Evolutionary conservation across 2,329 filamentous ascomycete species (phyloP).

Genomic region (Botrytis fabae): DNA sequence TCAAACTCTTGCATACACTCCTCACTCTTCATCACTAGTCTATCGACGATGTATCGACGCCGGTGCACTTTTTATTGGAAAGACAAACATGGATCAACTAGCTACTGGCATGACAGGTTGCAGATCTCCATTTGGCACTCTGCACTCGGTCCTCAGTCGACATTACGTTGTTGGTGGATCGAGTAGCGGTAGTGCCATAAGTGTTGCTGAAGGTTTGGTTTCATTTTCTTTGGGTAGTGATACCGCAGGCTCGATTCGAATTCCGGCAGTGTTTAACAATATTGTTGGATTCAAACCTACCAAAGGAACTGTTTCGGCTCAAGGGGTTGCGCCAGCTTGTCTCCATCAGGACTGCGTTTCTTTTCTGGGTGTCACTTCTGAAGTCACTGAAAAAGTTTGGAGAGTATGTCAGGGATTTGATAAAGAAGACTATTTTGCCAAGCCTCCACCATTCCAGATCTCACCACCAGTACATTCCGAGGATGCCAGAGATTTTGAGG

Average conservation of each 20-base stretch:
- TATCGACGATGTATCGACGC: conserved; percentile 50
- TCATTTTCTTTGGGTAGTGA: conserved; percentile 56
- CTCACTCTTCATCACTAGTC: conserved; percentile 48
- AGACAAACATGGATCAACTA: conserved; percentile 56
- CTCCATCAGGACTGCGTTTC: conserved; percentile 55
- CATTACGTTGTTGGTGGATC: conserved; percentile 55
- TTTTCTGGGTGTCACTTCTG: conserved; percentile 48
- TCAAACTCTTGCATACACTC: conserved; percentile 48
- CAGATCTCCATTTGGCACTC: conserved; percentile 52
- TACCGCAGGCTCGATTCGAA: conserved; percentile 53
- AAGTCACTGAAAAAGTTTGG: conserved; percentile 52
- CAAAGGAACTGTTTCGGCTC: conserved; percentile 50
- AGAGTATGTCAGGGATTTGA: conserved; percentile 49
- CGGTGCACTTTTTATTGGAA: conserved; percentile 58
- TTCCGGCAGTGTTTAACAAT: conserved; percentile 52
- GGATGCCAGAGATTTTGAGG: conserved; percentile 28
- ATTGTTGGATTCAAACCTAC: conserved; percentile 52
- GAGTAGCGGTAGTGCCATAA: conserved; percentile 54
- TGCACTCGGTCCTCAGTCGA: conserved; percentile 49
- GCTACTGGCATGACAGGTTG: conserved; percentile 58
- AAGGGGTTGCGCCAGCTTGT: conserved; percentile 52
- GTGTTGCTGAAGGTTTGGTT: conserved; percentile 51
- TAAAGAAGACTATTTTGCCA: conserved; percentile 51
- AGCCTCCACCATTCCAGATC: conserved; percentile 31
- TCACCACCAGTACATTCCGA: conserved; percentile 1